Evolutionary conservation across 2,329 filamentous ascomycete species (phyloP).

Genomic region (Venturia asperata): DNA sequence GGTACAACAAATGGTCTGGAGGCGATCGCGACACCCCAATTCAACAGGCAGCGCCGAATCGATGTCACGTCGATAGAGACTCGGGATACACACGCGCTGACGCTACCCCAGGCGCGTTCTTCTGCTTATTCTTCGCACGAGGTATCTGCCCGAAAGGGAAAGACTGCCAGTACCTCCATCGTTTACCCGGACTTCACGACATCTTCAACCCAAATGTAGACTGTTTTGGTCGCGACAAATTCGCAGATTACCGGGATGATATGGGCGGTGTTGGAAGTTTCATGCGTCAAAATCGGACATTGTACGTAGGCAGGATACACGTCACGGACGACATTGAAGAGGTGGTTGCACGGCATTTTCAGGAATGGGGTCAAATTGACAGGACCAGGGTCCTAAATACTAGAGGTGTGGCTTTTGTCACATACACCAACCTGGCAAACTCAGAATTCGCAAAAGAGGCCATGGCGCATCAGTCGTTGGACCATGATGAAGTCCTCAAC

Average conservation of each 20-base stretch:
- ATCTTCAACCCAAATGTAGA: slow-evolving; percentile 91
- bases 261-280: slow-evolving; percentile 97
- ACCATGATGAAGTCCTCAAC: slow-evolving; percentile 88
- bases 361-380: slow-evolving; percentile 93
- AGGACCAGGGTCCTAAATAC: slow-evolving; percentile 80
- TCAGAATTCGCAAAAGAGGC: slow-evolving; percentile 57
- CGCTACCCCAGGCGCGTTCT: slow-evolving; percentile 59
- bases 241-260: slow-evolving; percentile 87
- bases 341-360: slow-evolving; percentile 87
- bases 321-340: slow-evolving; percentile 97
- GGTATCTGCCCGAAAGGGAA: slow-evolving; percentile 76
- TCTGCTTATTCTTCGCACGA: slow-evolving; percentile 88
- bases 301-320: slow-evolving; percentile 91
- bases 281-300: slow-evolving; percentile 83
- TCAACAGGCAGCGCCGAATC: slow-evolving; percentile 71
- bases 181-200: slow-evolving; percentile 78
- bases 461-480: slow-evolving; percentile 89
- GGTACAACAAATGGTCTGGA: slow-evolving; percentile 98
- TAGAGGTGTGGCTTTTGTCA: slow-evolving; percentile 88
- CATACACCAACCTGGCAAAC: slow-evolving; percentile 73
- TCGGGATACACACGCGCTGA: slow-evolving; percentile 46
- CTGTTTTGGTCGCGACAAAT: slow-evolving; percentile 90
- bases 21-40: slow-evolving; percentile 91
- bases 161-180: slow-evolving; percentile 90
- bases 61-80: slow-evolving; percentile 76